Conservation (phyloP, 768 basidiomycete genomes). For the Leccinum broughii region DNA sequence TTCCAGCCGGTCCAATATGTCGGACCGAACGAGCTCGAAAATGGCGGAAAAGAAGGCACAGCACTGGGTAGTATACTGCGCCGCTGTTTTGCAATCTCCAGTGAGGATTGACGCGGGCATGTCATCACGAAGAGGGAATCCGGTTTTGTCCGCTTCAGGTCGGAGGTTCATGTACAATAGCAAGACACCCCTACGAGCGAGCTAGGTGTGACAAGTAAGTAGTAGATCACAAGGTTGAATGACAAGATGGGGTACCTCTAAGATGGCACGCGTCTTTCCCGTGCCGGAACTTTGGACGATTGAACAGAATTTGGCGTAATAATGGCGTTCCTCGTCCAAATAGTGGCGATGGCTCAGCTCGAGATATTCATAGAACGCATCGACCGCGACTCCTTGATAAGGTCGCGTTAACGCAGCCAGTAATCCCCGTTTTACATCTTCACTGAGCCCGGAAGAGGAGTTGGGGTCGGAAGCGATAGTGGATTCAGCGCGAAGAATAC, state of each 20-base stretch:
- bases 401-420: not conserved
- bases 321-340: not conserved
- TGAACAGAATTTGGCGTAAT: no score
- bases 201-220: not conserved
- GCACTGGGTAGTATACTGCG: no score
- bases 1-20: no score
- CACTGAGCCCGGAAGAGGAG: not conserved
- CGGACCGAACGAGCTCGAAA: no score
- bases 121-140: no score
- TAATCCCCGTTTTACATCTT: not conserved
- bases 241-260: not conserved
- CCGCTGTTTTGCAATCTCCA: no score
- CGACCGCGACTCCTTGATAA: not conserved
- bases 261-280: not conserved
- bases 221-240: not conserved
- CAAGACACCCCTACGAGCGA: no score
- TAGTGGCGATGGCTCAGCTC: not conserved
- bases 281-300: not conserved
- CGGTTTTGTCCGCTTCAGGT: no score
- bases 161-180: no score
- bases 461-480: not conserved
- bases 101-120: no score
- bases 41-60: no score
- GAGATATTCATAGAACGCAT: not conserved
- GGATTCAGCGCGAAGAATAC: not conserved